phyloP scores from a whole-genome alignment of 768 basidiomycete genomes.

The Kwoniella europaea region DNA sequence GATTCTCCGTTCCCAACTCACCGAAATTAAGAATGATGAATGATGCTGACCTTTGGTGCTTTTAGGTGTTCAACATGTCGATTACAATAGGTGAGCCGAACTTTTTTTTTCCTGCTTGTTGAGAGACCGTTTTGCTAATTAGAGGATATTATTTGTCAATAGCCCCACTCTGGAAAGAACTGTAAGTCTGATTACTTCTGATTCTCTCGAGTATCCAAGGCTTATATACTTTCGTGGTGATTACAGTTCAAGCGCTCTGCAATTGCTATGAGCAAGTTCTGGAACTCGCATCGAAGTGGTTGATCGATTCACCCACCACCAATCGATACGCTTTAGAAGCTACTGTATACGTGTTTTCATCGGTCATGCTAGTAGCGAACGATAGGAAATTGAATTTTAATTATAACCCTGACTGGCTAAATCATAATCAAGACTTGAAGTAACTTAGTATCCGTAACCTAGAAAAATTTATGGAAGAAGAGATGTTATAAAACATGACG shows the following conservation, averaged over 20 bases:
- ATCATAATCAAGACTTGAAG: too few species aligned
- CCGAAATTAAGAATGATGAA: background rate
- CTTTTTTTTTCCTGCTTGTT: background rate
- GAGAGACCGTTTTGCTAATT: background rate
- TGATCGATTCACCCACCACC: background rate
- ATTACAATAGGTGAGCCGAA: constrained; percentile 21
- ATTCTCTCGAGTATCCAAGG: too few species aligned
- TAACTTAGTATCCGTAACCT: too few species aligned
- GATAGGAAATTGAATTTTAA: too few species aligned
- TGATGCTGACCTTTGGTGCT: background rate
- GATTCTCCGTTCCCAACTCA: too few species aligned
- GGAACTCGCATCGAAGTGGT: constrained; percentile 30
- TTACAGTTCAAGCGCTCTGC: constrained; percentile 34
- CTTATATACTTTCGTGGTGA: background rate
- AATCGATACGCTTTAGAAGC: background rate
- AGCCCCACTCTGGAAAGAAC: constrained; percentile 27
- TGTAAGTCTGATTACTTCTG: constrained; percentile 5
- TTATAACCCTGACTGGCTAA: too few species aligned
- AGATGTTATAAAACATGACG: too few species aligned
- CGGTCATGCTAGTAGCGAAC: too few species aligned
- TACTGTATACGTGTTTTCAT: background rate
- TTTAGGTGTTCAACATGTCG: constrained; percentile 21
- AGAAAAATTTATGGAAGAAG: too few species aligned
- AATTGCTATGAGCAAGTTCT: constrained; percentile 27
- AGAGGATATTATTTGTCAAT: background rate